Percentiles rank a stretch among this genome's conserved stretches.
Conservation (phyloP, 23 red algal genomes). For the Gracilaria vermiculophylla region DNA sequence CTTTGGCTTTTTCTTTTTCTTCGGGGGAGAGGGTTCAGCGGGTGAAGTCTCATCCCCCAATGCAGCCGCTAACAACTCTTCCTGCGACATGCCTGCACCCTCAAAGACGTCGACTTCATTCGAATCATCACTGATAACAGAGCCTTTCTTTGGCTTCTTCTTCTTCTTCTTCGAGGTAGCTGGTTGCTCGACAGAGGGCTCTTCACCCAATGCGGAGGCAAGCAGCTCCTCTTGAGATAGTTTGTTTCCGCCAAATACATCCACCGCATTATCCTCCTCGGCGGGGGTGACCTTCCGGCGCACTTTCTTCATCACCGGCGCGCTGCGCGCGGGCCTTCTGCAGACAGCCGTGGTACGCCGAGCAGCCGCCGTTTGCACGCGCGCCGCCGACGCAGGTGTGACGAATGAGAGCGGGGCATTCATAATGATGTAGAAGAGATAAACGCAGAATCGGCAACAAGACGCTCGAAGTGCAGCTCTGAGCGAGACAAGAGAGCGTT, state of each 20-base stretch:
- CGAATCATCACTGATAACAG: constrained; percentile 17
- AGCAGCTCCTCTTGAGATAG: constrained; percentile 57
- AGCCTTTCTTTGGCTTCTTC: constrained; percentile 48
- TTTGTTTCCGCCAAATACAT: constrained; percentile 40
- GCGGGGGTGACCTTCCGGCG: not conserved
- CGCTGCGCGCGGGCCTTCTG: not conserved
- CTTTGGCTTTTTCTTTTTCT: constrained; percentile 57
- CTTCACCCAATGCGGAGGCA: constrained; percentile 27
- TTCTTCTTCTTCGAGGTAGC: constrained; percentile 40
- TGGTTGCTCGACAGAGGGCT: not conserved
- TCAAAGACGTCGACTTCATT: constrained; percentile 93
- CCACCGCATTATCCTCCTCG: constrained; percentile 52
- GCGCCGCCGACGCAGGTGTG: constrained; percentile 8
- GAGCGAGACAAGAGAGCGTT: not conserved
- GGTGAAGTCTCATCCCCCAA: constrained; percentile 10
- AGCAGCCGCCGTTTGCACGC: not conserved
- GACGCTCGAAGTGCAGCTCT: not conserved
- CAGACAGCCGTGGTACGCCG: not conserved
- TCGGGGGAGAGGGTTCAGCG: not conserved
- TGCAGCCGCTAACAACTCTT: constrained; percentile 55
- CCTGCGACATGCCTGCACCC: constrained; percentile 52
- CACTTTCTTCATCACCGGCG: constrained; percentile 35
- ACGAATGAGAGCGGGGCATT: constrained; percentile 14
- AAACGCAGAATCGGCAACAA: not conserved
- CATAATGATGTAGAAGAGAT: not conserved